Evolutionary conservation across 768 basidiomycete genomes (phyloP).

Genomic region (Phylloporus sp.): DNA sequence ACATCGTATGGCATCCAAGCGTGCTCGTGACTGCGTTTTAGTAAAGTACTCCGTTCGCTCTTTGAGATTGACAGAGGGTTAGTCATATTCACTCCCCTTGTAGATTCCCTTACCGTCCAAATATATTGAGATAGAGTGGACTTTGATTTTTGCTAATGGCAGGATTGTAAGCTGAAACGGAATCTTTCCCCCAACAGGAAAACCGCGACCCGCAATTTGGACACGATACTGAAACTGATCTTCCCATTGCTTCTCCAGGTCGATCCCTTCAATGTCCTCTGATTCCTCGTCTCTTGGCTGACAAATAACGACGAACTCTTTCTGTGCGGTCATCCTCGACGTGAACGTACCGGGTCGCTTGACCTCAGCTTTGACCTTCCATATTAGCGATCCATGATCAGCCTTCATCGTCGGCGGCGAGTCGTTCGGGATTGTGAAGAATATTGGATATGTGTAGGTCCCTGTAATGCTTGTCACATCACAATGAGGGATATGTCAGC

Average conservation of each 20-base stretch:
- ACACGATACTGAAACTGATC: conserved; percentile 80
- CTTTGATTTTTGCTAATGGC: conserved; percentile 79
- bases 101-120: conserved; percentile 69
- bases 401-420: conserved; percentile 75
- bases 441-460: conserved; percentile 91
- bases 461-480: conserved; percentile 62
- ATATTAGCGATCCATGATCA: conserved; percentile 72
- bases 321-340: conserved; percentile 59
- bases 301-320: conserved; percentile 73
- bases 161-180: conserved; percentile 78
- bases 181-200: conserved; percentile 78
- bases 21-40: conserved; percentile 59
- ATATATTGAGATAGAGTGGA: conserved; percentile 66
- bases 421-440: conserved; percentile 77
- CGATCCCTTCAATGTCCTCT: conserved; percentile 74
- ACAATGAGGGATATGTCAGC: conserved; percentile 13
- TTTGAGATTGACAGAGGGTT: conserved; percentile 26
- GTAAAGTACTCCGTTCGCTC: conserved; percentile 83
- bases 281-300: conserved; percentile 45
- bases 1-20: conserved; percentile 62
- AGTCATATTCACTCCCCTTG: background rate
- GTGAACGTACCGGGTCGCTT: conserved; percentile 80
- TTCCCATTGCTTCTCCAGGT: conserved; percentile 90
- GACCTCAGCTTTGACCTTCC: conserved; percentile 78
- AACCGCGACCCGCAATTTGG: conserved; percentile 66